phyloP scores from a whole-genome alignment of 2,329 filamentous ascomycete species.

The Hysterium pulicare region DNA sequence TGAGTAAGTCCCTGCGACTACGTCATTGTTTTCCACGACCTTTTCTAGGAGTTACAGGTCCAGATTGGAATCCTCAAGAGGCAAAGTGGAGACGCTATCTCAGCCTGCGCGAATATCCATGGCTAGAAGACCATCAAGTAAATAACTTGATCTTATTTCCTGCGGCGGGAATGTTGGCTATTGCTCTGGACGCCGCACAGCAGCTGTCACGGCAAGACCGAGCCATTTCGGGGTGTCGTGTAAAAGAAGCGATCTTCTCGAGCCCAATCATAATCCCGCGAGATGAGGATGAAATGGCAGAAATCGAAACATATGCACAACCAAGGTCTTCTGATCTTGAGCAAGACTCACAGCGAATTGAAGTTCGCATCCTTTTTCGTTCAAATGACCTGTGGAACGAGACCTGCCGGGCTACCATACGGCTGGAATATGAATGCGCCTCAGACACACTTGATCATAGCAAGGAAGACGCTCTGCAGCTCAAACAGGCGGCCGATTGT shows the following conservation, averaged over 20 bases:
- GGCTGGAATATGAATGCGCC: conserved; percentile 33
- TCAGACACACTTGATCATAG: conserved; percentile 41
- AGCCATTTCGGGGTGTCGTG: conserved; percentile 1
- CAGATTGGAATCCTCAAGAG: conserved; percentile 12
- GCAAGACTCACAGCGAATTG: not conserved
- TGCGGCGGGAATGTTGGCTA: conserved; percentile 29
- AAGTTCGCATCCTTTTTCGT: not conserved
- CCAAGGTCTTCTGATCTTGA: conserved; percentile 6
- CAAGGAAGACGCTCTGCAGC: conserved; percentile 5
- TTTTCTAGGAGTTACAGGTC: conserved; percentile 14
- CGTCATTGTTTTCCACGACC: conserved; percentile 12
- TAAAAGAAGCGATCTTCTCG: conserved; percentile 14
- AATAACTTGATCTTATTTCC: conserved; percentile 24
- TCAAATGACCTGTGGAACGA: conserved; percentile 43
- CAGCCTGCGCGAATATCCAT: conserved; percentile 7
- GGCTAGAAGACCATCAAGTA: conserved; percentile 5
- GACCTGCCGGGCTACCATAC: conserved; percentile 47
- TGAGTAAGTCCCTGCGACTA: conserved; percentile 16
- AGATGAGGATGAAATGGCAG: conserved; percentile 24
- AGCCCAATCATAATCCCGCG: conserved; percentile 14
- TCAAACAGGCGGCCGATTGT: conserved; percentile 5
- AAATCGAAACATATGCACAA: conserved; percentile 15
- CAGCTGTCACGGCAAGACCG: conserved; percentile 10
- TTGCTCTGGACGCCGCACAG: conserved; percentile 30
- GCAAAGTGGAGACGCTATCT: conserved; percentile 23